Base-by-base conservation (phyloP, 2,329 filamentous ascomycete genomes). In the Huntiella moniliformis region DNA sequence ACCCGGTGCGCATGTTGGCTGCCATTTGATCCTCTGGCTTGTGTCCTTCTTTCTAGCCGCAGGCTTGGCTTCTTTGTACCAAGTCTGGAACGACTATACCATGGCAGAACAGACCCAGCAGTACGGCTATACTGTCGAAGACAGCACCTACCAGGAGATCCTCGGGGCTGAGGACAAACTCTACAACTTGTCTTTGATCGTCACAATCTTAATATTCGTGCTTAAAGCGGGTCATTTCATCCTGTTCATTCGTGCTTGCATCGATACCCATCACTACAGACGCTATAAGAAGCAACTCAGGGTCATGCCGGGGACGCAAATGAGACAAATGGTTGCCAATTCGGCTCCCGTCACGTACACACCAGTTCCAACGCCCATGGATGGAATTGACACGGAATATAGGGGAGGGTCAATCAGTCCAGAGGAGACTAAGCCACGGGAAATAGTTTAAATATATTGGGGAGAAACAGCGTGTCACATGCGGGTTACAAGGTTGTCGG, bases 21-120 rank as follows among this genome's bases (percentile, higher is more conserved):
- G 55, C 8, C 54, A 56, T n/a, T 46, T 55, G 7, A 44, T 55
- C 32, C 42, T 58, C 5, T 54, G 54, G 4, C 32, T 54, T 2
- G 53, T 40, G 4, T 17, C 45, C 10, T 4, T 28, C 2, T 11
- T 47, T 6, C 13, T 16, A 3, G 15, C 39, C 2, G 18, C 10
- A 10, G 10, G 35, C 18, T 6, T 43, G 22, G 34, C 40, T 11
- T 28, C 15, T 34, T 13, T 13, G 11, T 44, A 15, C 40, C 5
- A 31, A 12, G 28, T 22, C 33, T 44, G 18, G 7, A 28, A 22
- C 35, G 15, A 38, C 2, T 12, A 37, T 36, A 15, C 2, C 33
- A 18, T 32, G 13, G 36, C 32, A 17, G 28, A 37, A 10, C 22
- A 47, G 15, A 28, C 31, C 17, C 4, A 8, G 11, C 4, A 10